Evolutionary conservation across 78 protist genomes (phyloP).

Genomic region (Dictyostelium brefeldianum): DNA sequence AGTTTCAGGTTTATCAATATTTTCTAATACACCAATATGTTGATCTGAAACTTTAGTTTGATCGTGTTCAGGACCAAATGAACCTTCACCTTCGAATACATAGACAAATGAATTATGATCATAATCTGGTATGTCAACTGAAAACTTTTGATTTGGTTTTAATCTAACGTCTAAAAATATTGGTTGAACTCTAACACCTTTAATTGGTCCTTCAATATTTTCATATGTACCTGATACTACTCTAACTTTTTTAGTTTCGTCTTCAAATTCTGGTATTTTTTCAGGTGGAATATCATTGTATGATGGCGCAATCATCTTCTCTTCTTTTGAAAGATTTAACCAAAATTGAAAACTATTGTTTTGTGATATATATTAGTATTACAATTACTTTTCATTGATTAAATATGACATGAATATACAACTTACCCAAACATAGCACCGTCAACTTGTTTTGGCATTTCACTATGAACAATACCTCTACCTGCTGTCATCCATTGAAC

Average conservation of each 20-base stretch:
- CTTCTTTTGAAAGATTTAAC: slow-evolving; percentile 82
- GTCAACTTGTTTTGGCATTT: slow-evolving; percentile 67
- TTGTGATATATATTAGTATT: no score
- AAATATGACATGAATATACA: no score
- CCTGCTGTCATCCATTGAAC: slow-evolving; percentile 94
- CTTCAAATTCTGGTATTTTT: slow-evolving; percentile 19
- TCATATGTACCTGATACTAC: slow-evolving; percentile 64
- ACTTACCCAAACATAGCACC: slow-evolving; percentile 81
- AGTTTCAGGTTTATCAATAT: neutral
- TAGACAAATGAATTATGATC: slow-evolving; percentile 62
- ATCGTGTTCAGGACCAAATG: slow-evolving; percentile 33
- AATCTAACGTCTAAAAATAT: slow-evolving; percentile 53
- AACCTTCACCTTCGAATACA: slow-evolving; percentile 43
- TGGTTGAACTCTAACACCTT: slow-evolving; percentile 22
- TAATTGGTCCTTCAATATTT: slow-evolving; percentile 25
- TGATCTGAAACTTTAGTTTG: slow-evolving; percentile 1
- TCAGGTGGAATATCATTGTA: slow-evolving; percentile 77
- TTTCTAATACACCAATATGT: slow-evolving; percentile 23
- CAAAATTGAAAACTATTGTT: slow-evolving; percentile 90
- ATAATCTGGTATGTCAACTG: slow-evolving; percentile 6
- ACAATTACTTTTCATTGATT: no score
- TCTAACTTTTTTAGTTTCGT: slow-evolving; percentile 5
- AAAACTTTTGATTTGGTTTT: slow-evolving; percentile 27
- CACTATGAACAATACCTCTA: slow-evolving; percentile 88
- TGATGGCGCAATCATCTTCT: slow-evolving; percentile 89